Evolutionary conservation across 73 alveolate species (phyloP), one percentile per base, ranked within the genome.

Genomic region (Effrenium voratum): DNA sequence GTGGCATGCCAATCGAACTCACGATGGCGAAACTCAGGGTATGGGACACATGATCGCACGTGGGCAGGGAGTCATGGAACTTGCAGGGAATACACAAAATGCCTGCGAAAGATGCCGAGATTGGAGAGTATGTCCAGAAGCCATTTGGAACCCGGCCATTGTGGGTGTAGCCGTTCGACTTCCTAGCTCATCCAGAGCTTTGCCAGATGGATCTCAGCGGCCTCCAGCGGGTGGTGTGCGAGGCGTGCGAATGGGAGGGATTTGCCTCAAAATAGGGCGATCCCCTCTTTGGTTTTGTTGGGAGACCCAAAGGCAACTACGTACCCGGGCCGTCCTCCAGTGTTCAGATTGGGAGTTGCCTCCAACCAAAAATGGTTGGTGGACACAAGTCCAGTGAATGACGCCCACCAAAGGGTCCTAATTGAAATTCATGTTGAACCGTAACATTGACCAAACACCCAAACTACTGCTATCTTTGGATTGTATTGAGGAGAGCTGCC

Each of bases 151-250:
- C 40, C 26, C 26, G 8, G 40, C 15, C 41, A 5, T 63, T 8
- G 40, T 5, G n/a, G 43, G 77, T 63, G 40, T 5, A 5, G 8
- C 40, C 43, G 26, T 5, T 63, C 77, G 36, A 24, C 40, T 15
- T 30, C 5, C 40, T 5, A 5, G 40, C 22, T 16, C 26, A 15
- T 22, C 26, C 1, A 30, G 8, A 1, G 79, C 30, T 66, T 66
- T n/a, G 19, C 86, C 50, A 79, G 92, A 2, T 43, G 76, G 75
- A 46, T 5, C 49, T 82, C 26, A 72, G 92, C 2, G 92, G 92
- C 52, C 73, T 82, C 16, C 92, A 82, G 50, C 92, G 92, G 1
- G 92, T 82, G 32, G 40, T 82, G 52, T 32, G 46, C 49, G 92
- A 82, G 92, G 92, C 49, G 46, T 50, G 36, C 13, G 5, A 15